Conservation (phyloP, 1,284 basidiomycete genomes). For the Apiotrichum gracile region DNA sequence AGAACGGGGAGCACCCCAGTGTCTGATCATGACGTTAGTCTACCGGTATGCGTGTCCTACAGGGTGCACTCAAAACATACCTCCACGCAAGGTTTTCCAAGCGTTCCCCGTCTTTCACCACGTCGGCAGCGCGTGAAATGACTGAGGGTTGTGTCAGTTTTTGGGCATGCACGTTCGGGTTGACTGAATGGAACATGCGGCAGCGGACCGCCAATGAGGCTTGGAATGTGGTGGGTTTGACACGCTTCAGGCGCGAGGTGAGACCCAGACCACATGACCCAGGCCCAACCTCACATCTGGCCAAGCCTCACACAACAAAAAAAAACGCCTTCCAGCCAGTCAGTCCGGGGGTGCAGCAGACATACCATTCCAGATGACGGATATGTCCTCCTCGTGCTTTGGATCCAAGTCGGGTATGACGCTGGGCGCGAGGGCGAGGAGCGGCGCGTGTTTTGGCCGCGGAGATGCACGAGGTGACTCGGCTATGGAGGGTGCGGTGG, state of each 20-base stretch:
- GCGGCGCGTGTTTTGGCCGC: constrained; percentile 16
- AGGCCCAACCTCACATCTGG: too few relatives aligned
- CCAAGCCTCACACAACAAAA: background rate
- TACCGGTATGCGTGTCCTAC: background rate
- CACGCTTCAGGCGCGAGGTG: background rate
- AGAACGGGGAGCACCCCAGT: constrained; percentile 28
- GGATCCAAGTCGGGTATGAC: constrained; percentile 3
- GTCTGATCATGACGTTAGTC: constrained; percentile 13
- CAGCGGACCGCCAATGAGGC: background rate
- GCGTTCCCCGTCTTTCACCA: constrained; percentile 42
- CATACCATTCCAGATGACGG: constrained; percentile 17
- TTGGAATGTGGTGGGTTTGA: background rate
- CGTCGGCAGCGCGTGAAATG: constrained; percentile 38
- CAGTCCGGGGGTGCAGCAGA: background rate
- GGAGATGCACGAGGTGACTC: constrained; percentile 24
- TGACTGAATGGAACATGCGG: background rate
- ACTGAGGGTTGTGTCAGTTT: constrained; percentile 18
- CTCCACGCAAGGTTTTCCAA: constrained; percentile 44
- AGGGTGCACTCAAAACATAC: constrained; percentile 5
- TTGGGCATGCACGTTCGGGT: background rate
- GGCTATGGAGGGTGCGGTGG: background rate
- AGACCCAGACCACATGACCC: background rate
- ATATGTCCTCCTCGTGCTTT: constrained; percentile 13
- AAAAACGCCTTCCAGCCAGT: background rate
- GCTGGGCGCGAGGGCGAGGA: constrained; percentile 8